Conservation (phyloP, 768 basidiomycete genomes). For the Paxillus ammoniavirescens region DNA sequence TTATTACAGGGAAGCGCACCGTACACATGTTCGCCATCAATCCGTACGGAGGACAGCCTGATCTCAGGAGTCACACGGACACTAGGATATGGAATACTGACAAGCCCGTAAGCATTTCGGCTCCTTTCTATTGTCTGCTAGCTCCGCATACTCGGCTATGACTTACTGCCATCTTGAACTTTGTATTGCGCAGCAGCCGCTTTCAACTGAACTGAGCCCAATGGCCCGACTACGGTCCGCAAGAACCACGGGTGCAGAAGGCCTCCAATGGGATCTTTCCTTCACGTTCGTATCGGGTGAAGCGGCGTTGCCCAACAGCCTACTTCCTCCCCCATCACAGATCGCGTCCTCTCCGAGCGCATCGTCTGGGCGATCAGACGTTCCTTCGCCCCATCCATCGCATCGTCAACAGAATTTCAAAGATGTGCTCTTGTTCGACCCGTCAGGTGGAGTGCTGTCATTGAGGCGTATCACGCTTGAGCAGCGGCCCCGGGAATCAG, state of each 20-base stretch:
- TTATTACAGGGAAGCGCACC: constrained; percentile 63
- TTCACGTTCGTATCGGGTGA: constrained; percentile 53
- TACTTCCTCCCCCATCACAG: constrained; percentile 35
- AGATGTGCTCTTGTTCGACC: constrained; percentile 70
- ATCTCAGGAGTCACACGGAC: constrained; percentile 59
- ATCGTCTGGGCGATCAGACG: constrained; percentile 28
- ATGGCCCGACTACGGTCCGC: constrained; percentile 51
- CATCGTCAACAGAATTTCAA: constrained; percentile 49
- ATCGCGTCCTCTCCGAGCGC: constrained; percentile 25
- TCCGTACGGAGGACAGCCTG: constrained; percentile 70
- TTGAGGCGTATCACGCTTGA: constrained; percentile 55
- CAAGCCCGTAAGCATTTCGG: constrained; percentile 38
- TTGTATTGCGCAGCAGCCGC: constrained; percentile 39
- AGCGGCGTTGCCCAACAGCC: constrained; percentile 35
- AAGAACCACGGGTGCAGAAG: constrained; percentile 27
- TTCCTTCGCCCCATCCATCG: constrained; percentile 27
- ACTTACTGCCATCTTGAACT: not conserved
- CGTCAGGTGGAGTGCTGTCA: constrained; percentile 51
- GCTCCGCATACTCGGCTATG: not conserved
- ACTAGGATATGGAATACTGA: constrained; percentile 54
- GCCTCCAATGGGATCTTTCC: constrained; percentile 42
- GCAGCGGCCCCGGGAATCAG: constrained; percentile 21
- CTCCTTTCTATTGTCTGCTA: not conserved
- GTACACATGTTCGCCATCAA: constrained; percentile 75
- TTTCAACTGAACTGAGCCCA: constrained; percentile 54